A percentile compares a stretch with the other conserved stretches of the same genome.
Conservation (phyloP, 2,329 filamentous ascomycete species). For the Corynespora cassiicola region DNA sequence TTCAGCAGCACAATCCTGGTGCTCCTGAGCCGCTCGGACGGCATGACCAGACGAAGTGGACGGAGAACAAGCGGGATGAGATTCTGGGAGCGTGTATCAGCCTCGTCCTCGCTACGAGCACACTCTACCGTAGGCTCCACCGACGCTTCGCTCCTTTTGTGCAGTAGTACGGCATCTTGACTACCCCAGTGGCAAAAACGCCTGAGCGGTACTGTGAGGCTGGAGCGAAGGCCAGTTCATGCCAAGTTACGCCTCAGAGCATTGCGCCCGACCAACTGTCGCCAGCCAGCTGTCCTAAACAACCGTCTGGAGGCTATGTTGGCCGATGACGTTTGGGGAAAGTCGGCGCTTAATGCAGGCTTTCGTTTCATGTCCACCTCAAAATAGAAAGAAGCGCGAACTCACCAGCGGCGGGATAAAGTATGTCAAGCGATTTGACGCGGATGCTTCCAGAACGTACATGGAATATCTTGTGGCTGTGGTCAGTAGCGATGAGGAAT, state of each 20-base stretch:
- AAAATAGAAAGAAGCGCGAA: conserved; percentile 32
- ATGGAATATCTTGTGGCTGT: conserved; percentile 59
- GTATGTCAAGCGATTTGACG: conserved; percentile 56
- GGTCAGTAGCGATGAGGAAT: conserved; percentile 64
- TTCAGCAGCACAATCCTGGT: conserved; percentile 66
- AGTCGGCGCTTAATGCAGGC: conserved; percentile 44
- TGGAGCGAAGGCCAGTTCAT: conserved; percentile 11
- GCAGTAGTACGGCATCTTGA: conserved; percentile 4
- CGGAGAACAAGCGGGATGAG: conserved; percentile 76
- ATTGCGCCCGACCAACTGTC: conserved; percentile 4
- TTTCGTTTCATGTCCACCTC: conserved; percentile 29
- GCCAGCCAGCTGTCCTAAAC: conserved; percentile 3
- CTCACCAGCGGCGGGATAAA: conserved; percentile 56
- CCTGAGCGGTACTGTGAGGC: conserved; percentile 34
- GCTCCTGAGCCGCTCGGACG: conserved; percentile 68
- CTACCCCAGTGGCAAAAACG: conserved; percentile 18
- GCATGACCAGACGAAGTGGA: conserved; percentile 72
- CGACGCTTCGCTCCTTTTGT: no score
- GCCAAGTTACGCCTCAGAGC: conserved; percentile 9
- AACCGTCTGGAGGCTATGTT: conserved; percentile 38
- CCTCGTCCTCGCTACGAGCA: conserved; percentile 21
- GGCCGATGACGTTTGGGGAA: conserved; percentile 21
- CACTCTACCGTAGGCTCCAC: conserved; percentile 6
- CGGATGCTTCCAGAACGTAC: conserved; percentile 60
- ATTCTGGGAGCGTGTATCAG: conserved; percentile 60